Evolutionary conservation across 2,329 filamentous ascomycete genomes (phyloP), one percentile per base, ranked within the genome.

Genomic region (Metarhizium album): DNA sequence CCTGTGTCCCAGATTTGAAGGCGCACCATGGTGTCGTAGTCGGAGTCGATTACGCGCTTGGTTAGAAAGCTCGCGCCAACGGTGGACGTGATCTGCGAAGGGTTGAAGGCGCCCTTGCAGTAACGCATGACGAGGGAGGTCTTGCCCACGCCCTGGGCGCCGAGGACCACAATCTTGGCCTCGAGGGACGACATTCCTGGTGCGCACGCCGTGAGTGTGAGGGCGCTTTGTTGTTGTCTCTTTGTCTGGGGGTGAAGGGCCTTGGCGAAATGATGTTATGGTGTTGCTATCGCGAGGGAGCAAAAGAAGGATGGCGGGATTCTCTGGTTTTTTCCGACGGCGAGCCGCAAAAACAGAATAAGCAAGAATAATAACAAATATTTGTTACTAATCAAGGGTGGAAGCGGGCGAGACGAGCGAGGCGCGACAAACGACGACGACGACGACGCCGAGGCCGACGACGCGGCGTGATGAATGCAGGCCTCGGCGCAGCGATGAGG

Each of bases 1-100:
- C 78, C 89, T 33, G 90, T 96, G 65, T 96, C 90, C 90, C 90
- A 96, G 58, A 96, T 94, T 64, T 96, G 90, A 37, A 96, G 75
- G n/a, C 90, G 82, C 35, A 96, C 89, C 23, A 87, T 76, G 1
- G 89, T 93, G 60, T 91, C 87, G 22, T 85, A 87, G 64, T 95
- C 87, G 54, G 80, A 82, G 68, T 96, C 90, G 58, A 87, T 75
- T 53, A 90, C 83, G 62, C 84, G 81, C 70, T 90, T 90, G 42
- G 86, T 86, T 64, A 89, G 74, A 67, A 90, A 90, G 63, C 82
- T 87, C 27, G 86, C 86, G 64, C 86, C 86, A 52, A 90, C 82
- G n/a, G 86, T 90, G 4, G 83, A 86, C 3, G 75, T 79, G 45
- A 73, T 73, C 63, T 81, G 70, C n/a, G 74, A 69, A 6, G 83